Evolutionary conservation across 352 stramenopile species (phyloP).

Genomic region (Thraustotheca clavata): DNA sequence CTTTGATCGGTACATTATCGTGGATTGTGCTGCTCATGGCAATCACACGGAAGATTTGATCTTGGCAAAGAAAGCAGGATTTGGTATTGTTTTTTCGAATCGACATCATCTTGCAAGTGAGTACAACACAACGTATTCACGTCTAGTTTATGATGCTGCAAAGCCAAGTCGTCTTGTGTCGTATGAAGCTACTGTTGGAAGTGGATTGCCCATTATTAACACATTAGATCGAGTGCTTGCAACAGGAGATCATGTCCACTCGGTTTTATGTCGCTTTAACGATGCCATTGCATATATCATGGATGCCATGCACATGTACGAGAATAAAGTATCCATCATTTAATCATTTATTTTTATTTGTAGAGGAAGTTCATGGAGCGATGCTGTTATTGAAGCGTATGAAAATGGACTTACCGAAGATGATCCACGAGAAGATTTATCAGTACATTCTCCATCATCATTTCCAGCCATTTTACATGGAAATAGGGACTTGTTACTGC

Average conservation of each 20-base stretch:
- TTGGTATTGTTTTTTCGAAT: constrained; percentile 13
- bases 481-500: background rate
- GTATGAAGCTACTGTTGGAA: constrained; percentile 2
- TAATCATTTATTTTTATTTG: background rate
- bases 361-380: constrained; percentile 15
- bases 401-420: constrained; percentile 15
- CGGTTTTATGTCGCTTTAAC: constrained; percentile 2
- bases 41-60: background rate
- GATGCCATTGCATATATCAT: constrained; percentile 5
- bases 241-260: constrained; percentile 3
- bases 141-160: background rate
- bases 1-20: constrained; percentile 17
- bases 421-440: constrained; percentile 13
- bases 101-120: background rate
- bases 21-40: constrained; percentile 4
- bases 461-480: background rate
- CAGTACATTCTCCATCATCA: background rate
- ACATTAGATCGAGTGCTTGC: background rate
- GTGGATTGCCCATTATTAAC: constrained; percentile 1
- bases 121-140: background rate
- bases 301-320: constrained; percentile 13
- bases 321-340: background rate
- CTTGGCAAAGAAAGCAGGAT: background rate
- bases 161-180: constrained; percentile 6
- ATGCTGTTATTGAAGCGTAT: constrained; percentile 8